These are phyloP conservation scores for Blastobotrys muscicola DNA, from an alignment of 805 yeast genomes.

Conservation along the genomic window DNA sequence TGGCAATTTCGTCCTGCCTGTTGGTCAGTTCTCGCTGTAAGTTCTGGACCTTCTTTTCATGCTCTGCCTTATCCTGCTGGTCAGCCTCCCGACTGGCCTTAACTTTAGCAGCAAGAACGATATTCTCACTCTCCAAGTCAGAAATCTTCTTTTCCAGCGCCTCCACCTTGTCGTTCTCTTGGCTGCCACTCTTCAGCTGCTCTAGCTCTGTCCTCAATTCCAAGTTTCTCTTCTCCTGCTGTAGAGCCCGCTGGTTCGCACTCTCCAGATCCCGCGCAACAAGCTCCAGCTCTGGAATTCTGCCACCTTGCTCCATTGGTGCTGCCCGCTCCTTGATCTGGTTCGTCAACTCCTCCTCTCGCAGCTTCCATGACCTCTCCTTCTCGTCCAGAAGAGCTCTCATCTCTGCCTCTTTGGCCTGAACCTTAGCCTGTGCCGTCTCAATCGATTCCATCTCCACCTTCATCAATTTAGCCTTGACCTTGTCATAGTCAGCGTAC, in stretches of 20 bases:
- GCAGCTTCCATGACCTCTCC: slow-evolving; percentile 54
- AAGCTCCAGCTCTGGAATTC: slow-evolving; percentile 43
- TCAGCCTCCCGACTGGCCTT: slow-evolving; percentile 35
- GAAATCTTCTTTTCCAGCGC: slow-evolving; percentile 12
- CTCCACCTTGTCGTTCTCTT: slow-evolving; percentile 17
- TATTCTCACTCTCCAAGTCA: slow-evolving; percentile 45
- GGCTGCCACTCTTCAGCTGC: slow-evolving; percentile 37
- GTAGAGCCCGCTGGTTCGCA: slow-evolving; percentile 55
- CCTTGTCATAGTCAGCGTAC: slow-evolving; percentile 69
- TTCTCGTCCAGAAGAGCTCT: slow-evolving; percentile 62
- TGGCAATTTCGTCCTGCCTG: slow-evolving; percentile 40
- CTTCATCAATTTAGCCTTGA: slow-evolving; percentile 52
- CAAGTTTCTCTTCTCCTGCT: slow-evolving; percentile 70
- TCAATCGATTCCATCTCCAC: slow-evolving; percentile 54
- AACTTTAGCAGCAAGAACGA: slow-evolving; percentile 46
- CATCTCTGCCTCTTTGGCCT: slow-evolving; percentile 68
- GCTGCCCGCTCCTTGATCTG: slow-evolving; percentile 50
- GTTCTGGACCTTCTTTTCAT: slow-evolving; percentile 30
- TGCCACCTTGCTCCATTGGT: slow-evolving; percentile 36
- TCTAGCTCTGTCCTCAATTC: slow-evolving; percentile 60
- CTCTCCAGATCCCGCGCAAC: slow-evolving; percentile 68
- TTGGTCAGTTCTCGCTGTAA: slow-evolving; percentile 39
- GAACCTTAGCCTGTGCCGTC: slow-evolving; percentile 42
- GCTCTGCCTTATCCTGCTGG: slow-evolving; percentile 16
- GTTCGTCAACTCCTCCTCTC: slow-evolving; percentile 42